Base-by-base conservation (phyloP, 106 monocot genomes). In the Dendrobium officinale region DNA sequence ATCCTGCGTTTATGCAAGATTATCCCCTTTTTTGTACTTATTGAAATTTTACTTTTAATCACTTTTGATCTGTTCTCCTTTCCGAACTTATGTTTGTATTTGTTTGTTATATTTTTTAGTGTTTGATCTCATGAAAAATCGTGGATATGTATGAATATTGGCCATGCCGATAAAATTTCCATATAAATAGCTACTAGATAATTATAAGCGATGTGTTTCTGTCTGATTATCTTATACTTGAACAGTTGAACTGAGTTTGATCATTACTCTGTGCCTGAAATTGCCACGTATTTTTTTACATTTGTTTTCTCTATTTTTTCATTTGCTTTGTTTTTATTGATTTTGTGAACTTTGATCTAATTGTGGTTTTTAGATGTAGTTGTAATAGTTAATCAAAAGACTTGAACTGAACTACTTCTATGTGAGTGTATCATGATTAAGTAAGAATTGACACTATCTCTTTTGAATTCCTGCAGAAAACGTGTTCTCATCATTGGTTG, bases 401-500 rank as follows among this genome's bases (percentile, higher is more conserved):
- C 51, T 13, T 51, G 13, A 51, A 15, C 11, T 51, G 0, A 11
- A 51, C 51, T 51, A 51, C 51, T 51, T 11, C 13, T 51, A 51
- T 11, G 8, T 2, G 10, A 51, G 13, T 51, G 10, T 51, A 13
- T 51, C 51, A 11, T 51, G 51, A 2, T 51, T 51, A 51, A 9
- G 10, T 51, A 51, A 51, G 51, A 51, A 51, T 11, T 51, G 13
- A 51, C 15, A 51, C 51, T 84, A 40, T 42, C 3, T n/a, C 13
- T n/a, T 77, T 51, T 47, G 78, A 42, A 31, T 80, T 82, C 42
- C 74, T 93, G 83, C 93, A 96, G 95, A 96, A 41, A 98, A 98
- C 80, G 85, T 92, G 66, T 98, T 98, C 78, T 92, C 94, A 33
- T 98, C 98, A 48, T 82, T 98, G 81, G 95, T 90, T 10, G 98